phyloP scores from a whole-genome alignment of 371 early-diverging fungal genomes.

The Paraphysoderma sedebokerense region DNA sequence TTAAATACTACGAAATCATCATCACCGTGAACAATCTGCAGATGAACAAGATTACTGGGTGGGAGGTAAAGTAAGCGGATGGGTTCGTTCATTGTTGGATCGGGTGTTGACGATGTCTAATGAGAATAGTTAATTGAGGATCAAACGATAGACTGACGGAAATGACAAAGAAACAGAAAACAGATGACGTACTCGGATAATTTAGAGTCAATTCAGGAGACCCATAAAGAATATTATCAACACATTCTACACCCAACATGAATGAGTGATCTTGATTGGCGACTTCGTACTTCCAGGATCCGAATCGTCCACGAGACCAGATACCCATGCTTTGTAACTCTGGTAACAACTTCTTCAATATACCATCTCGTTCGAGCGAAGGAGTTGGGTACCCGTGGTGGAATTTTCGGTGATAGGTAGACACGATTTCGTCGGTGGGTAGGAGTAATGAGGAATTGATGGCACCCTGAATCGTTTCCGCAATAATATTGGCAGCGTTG shows the following conservation, averaged over 20 bases:
- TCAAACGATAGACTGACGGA: too few relatives aligned
- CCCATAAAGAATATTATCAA: slow-evolving; percentile 11
- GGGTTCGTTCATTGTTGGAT: slow-evolving; percentile 1
- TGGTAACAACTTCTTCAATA: slow-evolving; percentile 6
- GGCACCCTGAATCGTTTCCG: slow-evolving; percentile 10
- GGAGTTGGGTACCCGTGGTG: slow-evolving; percentile 15
- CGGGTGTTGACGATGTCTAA: background rate
- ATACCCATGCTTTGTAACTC: slow-evolving; percentile 7
- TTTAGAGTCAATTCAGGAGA: slow-evolving; percentile 12
- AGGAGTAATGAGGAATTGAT: slow-evolving; percentile 8
- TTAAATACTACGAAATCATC: too few relatives aligned
- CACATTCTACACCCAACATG: slow-evolving; percentile 14
- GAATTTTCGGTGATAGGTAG: slow-evolving; percentile 9
- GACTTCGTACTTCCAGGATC: slow-evolving; percentile 16
- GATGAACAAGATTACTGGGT: too few relatives aligned
- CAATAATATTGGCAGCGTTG: slow-evolving; percentile 4
- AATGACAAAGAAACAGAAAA: too few relatives aligned
- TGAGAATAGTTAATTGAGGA: too few relatives aligned
- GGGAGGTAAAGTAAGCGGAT: too few relatives aligned
- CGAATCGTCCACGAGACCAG: slow-evolving; percentile 14
- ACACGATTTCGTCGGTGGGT: slow-evolving; percentile 10
- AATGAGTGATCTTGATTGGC: slow-evolving; percentile 17
- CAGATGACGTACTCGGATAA: too few relatives aligned
- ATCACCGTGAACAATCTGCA: too few relatives aligned
- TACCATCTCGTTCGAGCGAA: slow-evolving; percentile 10